These are phyloP conservation scores for Solanum sejunctum DNA, from an alignment of 257 asterid species.

Conservation along the genomic window DNA sequence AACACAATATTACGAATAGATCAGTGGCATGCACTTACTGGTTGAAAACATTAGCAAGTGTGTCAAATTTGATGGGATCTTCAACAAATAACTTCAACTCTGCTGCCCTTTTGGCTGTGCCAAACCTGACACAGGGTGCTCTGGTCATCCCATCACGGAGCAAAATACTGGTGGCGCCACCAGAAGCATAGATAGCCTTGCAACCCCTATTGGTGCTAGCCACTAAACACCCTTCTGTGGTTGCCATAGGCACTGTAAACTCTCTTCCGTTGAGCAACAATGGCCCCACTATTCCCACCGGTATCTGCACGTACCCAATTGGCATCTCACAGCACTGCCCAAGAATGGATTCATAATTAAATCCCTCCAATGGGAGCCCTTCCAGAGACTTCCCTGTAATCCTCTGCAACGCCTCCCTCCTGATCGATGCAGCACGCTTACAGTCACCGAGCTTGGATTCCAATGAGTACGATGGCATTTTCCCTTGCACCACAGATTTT, in stretches of 20 bases:
- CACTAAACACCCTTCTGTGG: conserved; percentile 51
- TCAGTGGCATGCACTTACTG: conserved; percentile 13
- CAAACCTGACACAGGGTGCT: conserved; percentile 49
- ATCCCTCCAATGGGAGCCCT: conserved; percentile 44
- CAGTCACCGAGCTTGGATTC: conserved; percentile 46
- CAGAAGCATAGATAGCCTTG: conserved; percentile 38
- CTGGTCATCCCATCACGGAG: conserved; percentile 46
- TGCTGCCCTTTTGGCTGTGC: conserved; percentile 34
- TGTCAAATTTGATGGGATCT: conserved; percentile 31
- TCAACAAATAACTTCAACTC: conserved; percentile 42
- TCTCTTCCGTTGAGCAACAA: conserved; percentile 42
- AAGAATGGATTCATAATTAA: conserved; percentile 36
- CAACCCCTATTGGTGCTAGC: conserved; percentile 57
- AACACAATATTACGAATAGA: neutral
- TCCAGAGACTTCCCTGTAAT: conserved; percentile 36
- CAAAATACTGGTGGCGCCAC: conserved; percentile 34
- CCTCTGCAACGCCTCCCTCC: conserved; percentile 38
- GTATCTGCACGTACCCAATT: conserved; percentile 44
- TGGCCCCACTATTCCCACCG: conserved; percentile 56
- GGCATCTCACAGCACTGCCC: conserved; percentile 70
- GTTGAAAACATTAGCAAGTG: conserved; percentile 33
- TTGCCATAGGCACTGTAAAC: conserved; percentile 47
- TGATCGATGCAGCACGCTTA: conserved; percentile 30
- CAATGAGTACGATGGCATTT: conserved; percentile 30
- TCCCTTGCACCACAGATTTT: conserved; percentile 23